A percentile compares a stretch with the other conserved stretches of the same genome.
Evolutionary conservation across 306 rosid species (phyloP).

Genomic region (Phaseolus lunatus): DNA sequence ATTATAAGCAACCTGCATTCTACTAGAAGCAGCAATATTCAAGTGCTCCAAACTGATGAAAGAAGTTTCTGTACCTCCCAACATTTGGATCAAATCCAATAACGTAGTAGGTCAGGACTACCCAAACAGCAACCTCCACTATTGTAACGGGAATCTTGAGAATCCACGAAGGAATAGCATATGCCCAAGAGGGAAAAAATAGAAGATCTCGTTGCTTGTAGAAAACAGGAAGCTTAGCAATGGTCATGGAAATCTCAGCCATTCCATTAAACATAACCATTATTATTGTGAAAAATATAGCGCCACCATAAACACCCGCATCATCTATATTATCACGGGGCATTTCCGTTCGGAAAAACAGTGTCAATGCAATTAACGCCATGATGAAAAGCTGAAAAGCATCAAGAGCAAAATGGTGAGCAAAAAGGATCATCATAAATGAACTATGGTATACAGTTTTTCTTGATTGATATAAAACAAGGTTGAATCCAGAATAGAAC

Average conservation of each 20-base stretch:
- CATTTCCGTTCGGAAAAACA: slow-evolving; percentile 80
- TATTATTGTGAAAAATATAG: slow-evolving; percentile 58
- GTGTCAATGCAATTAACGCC: slow-evolving; percentile 65
- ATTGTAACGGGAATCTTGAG: slow-evolving; percentile 62
- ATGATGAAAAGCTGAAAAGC: slow-evolving; percentile 50
- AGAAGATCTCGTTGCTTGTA: slow-evolving; percentile 73
- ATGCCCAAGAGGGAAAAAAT: slow-evolving; percentile 75
- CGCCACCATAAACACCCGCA: slow-evolving; percentile 67
- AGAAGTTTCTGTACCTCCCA: slow-evolving; percentile 52
- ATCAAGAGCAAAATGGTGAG: not conserved
- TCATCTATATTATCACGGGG: slow-evolving; percentile 48
- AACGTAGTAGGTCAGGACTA: slow-evolving; percentile 62
- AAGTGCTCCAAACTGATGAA: slow-evolving; percentile 11
- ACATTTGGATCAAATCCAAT: slow-evolving; percentile 68
- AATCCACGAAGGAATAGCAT: slow-evolving; percentile 67
- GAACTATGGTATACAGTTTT: not conserved
- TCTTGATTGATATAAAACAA: not conserved
- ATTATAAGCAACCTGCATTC: slow-evolving; percentile 19
- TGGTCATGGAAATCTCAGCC: slow-evolving; percentile 66
- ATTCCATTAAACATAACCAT: slow-evolving; percentile 62
- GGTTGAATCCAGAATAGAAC: slow-evolving; percentile 17
- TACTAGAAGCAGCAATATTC: not conserved
- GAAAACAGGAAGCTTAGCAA: slow-evolving; percentile 70
- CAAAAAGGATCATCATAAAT: not conserved
- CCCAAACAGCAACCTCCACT: slow-evolving; percentile 62